A percentile compares a stretch with the other conserved stretches of the same genome.
phyloP scores from a whole-genome alignment of 306 rosid genomes.

The Prinsepia uniflora region DNA sequence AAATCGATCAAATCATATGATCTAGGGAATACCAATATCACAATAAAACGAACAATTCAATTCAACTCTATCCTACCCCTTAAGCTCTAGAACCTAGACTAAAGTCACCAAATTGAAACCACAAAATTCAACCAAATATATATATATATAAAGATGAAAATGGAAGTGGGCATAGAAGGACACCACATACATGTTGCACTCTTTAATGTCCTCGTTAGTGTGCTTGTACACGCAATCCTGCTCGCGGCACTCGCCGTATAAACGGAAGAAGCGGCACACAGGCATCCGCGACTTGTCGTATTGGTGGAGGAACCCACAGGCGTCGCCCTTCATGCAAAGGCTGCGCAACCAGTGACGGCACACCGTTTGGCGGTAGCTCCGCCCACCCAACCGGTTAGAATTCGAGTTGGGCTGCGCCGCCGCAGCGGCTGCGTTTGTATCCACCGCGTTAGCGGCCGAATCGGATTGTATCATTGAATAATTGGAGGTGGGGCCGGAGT shows the following conservation, averaged over 20 bases:
- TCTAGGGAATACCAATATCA: not conserved
- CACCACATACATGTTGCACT: slow-evolving; percentile 80
- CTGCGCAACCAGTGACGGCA: slow-evolving; percentile 98
- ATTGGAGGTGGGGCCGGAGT: slow-evolving; percentile 38
- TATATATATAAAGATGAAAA: not conserved
- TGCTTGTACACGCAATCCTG: slow-evolving; percentile 98
- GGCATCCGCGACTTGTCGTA: slow-evolving; percentile 98
- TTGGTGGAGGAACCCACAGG: slow-evolving; percentile 95
- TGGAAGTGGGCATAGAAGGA: not conserved
- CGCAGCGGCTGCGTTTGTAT: slow-evolving; percentile 15
- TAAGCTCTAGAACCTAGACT: not conserved
- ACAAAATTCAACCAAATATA: not conserved
- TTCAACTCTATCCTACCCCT: not conserved
- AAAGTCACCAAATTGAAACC: not conserved
- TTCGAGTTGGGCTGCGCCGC: slow-evolving; percentile 14
- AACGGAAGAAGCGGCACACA: slow-evolving; percentile 81
- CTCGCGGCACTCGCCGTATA: slow-evolving; percentile 94
- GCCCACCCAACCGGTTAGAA: slow-evolving; percentile 37
- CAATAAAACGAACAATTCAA: not conserved
- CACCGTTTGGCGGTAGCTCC: slow-evolving; percentile 97
- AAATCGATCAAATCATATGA: not conserved
- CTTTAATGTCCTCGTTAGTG: slow-evolving; percentile 95
- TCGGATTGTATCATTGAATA: slow-evolving; percentile 47
- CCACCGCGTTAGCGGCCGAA: slow-evolving; percentile 19
- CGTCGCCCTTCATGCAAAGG: slow-evolving; percentile 95